These are phyloP conservation scores for Candida pseudofarinosa DNA, from an alignment of 805 yeast genomes.

Conservation along the genomic window DNA sequence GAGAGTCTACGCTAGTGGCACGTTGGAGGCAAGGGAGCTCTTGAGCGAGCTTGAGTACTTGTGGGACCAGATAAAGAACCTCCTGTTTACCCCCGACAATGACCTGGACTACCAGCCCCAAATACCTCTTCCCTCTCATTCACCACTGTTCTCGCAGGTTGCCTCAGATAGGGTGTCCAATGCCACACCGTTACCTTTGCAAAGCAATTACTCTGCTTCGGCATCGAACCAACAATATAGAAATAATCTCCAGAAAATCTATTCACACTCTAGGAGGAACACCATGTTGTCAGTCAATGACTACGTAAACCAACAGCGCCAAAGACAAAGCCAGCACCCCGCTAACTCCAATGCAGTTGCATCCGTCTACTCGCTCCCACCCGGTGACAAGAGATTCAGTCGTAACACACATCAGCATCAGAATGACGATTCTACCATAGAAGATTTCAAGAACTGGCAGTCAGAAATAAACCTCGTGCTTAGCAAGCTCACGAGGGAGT, in stretches of 20 bases:
- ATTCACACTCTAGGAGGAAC: constrained; percentile 40
- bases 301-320: constrained; percentile 31
- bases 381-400: constrained; percentile 6
- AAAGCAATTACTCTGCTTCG: constrained; percentile 25
- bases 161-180: constrained; percentile 34
- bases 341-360: constrained; percentile 9
- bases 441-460: constrained; percentile 52
- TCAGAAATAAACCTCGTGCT: constrained; percentile 47
- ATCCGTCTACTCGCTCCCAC: constrained; percentile 18
- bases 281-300: constrained; percentile 34
- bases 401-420: constrained; percentile 7
- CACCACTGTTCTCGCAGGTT: constrained; percentile 32
- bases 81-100: constrained; percentile 29
- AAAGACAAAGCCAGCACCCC: constrained; percentile 11
- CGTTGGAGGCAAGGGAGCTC: constrained; percentile 62
- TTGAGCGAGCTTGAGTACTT: constrained; percentile 64
- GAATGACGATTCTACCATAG: constrained; percentile 10
- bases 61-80: constrained; percentile 69
- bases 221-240: constrained; percentile 25
- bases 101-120: constrained; percentile 19
- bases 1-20: constrained; percentile 63
- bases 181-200: constrained; percentile 28
- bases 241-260: constrained; percentile 37
- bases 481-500: constrained; percentile 42
- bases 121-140: constrained; percentile 27